A percentile compares a stretch with the other conserved stretches of the same genome.
phyloP scores from a whole-genome alignment of 1,284 basidiomycete genomes.

The Paramarasmius palmivorus region DNA sequence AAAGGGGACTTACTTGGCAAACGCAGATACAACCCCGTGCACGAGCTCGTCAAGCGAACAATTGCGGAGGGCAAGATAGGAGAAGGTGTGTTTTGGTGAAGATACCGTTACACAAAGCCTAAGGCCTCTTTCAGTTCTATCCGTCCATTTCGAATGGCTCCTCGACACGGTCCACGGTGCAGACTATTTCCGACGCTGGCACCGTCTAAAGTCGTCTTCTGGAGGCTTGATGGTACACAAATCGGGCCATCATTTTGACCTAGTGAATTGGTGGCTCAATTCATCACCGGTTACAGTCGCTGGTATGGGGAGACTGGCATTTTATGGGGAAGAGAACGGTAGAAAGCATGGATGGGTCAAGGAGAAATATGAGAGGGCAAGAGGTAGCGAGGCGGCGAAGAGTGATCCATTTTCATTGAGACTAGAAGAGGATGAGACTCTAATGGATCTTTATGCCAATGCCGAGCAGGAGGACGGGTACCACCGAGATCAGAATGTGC shows the following conservation, averaged over 20 bases:
- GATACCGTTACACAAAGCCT: neutral
- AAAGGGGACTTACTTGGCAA: neutral
- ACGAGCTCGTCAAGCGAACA: constrained; percentile 53
- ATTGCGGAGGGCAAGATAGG: constrained; percentile 52
- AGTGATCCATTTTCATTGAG: constrained; percentile 53
- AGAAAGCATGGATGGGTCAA: constrained; percentile 50
- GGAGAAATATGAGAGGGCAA: constrained; percentile 41
- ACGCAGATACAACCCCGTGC: constrained; percentile 52
- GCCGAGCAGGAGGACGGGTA: constrained; percentile 47
- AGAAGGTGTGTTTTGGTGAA: constrained; percentile 25
- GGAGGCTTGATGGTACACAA: constrained; percentile 58
- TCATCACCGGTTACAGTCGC: constrained; percentile 50
- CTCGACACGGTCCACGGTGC: constrained; percentile 52
- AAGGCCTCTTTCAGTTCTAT: constrained; percentile 37
- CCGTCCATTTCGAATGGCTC: constrained; percentile 59
- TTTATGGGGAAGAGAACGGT: constrained; percentile 51
- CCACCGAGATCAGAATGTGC: constrained; percentile 41
- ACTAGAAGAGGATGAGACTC: constrained; percentile 43
- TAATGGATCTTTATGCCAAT: constrained; percentile 47
- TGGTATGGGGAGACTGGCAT: constrained; percentile 48
- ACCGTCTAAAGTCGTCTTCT: constrained; percentile 49
- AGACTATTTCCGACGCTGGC: constrained; percentile 59
- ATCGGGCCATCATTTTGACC: constrained; percentile 52
- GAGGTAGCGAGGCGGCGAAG: constrained; percentile 43
- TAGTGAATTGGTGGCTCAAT: constrained; percentile 59